A percentile compares a stretch with the other conserved stretches of the same genome.
Evolutionary conservation across 495 filamentous ascomycete species (phyloP).

Genomic region (Glonium stellatum): DNA sequence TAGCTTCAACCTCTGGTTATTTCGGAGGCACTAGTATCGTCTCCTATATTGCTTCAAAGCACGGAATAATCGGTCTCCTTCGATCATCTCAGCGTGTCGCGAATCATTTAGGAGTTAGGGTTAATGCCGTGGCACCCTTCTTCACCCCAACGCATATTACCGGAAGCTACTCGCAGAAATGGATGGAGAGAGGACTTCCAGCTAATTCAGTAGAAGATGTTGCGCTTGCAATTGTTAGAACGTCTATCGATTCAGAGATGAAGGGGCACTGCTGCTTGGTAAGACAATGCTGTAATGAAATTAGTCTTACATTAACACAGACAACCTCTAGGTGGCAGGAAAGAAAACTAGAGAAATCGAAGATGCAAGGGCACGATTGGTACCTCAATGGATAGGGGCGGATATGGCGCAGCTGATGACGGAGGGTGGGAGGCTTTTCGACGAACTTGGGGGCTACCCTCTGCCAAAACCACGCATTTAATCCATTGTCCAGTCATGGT

Average conservation of each 20-base stretch:
- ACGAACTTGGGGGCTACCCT: conserved; percentile 23
- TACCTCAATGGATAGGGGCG: conserved; percentile 15
- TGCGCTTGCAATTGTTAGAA: conserved; percentile 13
- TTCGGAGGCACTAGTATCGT: conserved; percentile 20
- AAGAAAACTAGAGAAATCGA: conserved; percentile 17
- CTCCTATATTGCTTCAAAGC: conserved; percentile 18
- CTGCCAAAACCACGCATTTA: conserved; percentile 10
- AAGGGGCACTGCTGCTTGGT: conserved; percentile 17
- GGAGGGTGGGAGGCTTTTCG: conserved; percentile 20
- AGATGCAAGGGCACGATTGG: conserved; percentile 4
- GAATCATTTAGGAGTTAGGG: conserved; percentile 8
- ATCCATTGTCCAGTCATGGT: too few species aligned
- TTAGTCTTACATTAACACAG: conserved; percentile 1
- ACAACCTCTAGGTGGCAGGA: conserved; percentile 8
- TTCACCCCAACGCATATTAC: conserved; percentile 26
- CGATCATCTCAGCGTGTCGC: conserved; percentile 15
- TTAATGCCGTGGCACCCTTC: conserved; percentile 23
- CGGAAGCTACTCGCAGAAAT: conserved; percentile 10
- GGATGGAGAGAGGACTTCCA: conserved; percentile 15
- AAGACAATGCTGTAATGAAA: not conserved
- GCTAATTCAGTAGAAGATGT: conserved; percentile 23
- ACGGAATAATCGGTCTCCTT: conserved; percentile 16
- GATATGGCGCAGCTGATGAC: conserved; percentile 19
- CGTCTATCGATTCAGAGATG: conserved; percentile 1
- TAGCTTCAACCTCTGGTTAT: conserved; percentile 21